Base-by-base conservation (phyloP, 768 basidiomycete genomes). In the Pulveroboletus ravenelii region DNA sequence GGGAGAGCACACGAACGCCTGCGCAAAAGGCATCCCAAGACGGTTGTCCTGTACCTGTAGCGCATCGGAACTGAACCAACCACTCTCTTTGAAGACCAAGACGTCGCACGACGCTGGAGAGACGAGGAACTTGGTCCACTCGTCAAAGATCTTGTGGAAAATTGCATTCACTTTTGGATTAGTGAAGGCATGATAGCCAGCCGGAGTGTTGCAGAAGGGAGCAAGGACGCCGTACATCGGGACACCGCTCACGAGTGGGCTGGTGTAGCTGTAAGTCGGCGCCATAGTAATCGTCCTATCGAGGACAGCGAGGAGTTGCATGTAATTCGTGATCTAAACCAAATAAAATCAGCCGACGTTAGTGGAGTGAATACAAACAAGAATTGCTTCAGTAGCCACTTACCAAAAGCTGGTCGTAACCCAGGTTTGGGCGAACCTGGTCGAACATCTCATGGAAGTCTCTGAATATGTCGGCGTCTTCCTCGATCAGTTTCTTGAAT, bases 51-150 rank as follows among this genome's bases (percentile, higher is more conserved):
- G 53, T 7, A 32, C 51, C 13, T 42, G n/a, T 10, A 64, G 23
- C 0, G 73, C 78, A 2, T 60, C 49, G 1, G 56, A 51, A 7
- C 73, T 68, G 55, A 84, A 75, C 82, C 81, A 84, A 0, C 78
- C 77, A n/a, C 67, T 62, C 1, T 64, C 55, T 15, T 58, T 60
- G 7, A 54, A 41, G 48, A 56, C 68, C 43, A 84, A 68, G 17
- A 78, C 78, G 14, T 62, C 44, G 38, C 68, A 59, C 0, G 80
- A 82, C 4, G 61, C 70, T 3, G 68, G 62, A 2, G 76, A 74
- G 7, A 59, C 57, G 41, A 84, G 75, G 68, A 68, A 82, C 10
- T 48, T 55, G 10, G 69, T 67, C 80, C 82, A 85, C 20, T 65
- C 68, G 40, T 76, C 64, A 29, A 27, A 41, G n/a, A 41, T 29